Conservation (phyloP, 164 flowering plant species). For the Chimonanthus praecox region DNA sequence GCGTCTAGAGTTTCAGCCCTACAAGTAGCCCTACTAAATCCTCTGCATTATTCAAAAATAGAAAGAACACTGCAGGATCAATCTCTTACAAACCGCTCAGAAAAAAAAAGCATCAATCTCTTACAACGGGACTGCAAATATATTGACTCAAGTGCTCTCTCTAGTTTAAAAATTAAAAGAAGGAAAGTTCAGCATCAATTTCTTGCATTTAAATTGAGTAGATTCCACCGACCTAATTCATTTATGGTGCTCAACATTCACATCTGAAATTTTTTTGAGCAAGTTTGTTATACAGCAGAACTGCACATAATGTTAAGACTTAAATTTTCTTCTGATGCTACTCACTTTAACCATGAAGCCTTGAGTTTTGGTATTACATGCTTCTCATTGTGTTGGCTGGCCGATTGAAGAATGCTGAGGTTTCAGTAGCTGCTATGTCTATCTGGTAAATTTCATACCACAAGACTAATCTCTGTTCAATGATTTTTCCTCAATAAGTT, state of each 20-base stretch:
- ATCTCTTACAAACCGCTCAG: too few relatives aligned
- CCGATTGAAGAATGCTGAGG: constrained; percentile 8
- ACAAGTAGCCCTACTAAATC: too few relatives aligned
- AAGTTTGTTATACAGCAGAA: not conserved
- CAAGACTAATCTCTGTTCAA: not conserved
- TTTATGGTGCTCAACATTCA: not conserved
- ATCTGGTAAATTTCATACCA: constrained; percentile 9
- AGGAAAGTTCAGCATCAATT: too few relatives aligned
- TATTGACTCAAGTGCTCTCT: not conserved
- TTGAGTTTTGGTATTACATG: constrained; percentile 12
- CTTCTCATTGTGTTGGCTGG: constrained; percentile 9
- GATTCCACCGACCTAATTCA: not conserved
- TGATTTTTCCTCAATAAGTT: not conserved
- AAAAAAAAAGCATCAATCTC: too few relatives aligned
- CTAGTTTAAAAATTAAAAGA: not conserved
- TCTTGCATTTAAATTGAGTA: not conserved
- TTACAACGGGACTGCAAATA: too few relatives aligned
- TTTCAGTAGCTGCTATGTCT: constrained; percentile 12
- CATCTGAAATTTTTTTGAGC: too few relatives aligned
- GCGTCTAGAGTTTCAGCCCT: too few relatives aligned
- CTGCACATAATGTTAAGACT: not conserved
- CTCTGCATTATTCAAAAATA: too few relatives aligned
- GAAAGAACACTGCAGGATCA: too few relatives aligned
- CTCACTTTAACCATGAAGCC: constrained; percentile 3
- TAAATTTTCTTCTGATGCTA: not conserved